Conservation (phyloP, 1,284 basidiomycete genomes). For the Afroboletus lepidellus region DNA sequence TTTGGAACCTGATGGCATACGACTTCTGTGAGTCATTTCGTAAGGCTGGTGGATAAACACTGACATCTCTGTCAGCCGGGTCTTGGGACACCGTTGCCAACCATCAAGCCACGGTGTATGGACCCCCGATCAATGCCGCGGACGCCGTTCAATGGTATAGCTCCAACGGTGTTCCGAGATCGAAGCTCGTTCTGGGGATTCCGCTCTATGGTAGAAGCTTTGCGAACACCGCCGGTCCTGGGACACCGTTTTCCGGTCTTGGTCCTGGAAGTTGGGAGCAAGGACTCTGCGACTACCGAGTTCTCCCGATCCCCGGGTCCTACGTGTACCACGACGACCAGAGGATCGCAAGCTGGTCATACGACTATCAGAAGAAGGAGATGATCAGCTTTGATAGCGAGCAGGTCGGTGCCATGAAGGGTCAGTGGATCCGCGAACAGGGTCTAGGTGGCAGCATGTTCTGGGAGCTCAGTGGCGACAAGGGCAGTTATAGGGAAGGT, state of each 20-base stretch:
- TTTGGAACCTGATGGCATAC: conserved; percentile 98
- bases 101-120: conserved; percentile 88
- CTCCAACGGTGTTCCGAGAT: conserved; percentile 65
- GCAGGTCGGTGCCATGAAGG: conserved; percentile 66
- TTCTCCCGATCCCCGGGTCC: conserved; percentile 70
- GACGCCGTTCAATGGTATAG: conserved; percentile 77
- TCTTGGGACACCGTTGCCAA: conserved; percentile 77
- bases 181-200: conserved; percentile 87
- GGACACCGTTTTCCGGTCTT: conserved; percentile 72
- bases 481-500: conserved; percentile 59
- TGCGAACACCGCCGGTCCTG: conserved; percentile 81
- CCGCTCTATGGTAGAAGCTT: conserved; percentile 94
- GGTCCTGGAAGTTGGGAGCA: conserved; percentile 76
- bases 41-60: conserved; percentile 13
- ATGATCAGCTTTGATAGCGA: conserved; percentile 82
- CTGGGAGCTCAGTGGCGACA: conserved; percentile 84
- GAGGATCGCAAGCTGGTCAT: conserved; percentile 69
- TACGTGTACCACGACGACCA: conserved; percentile 58
- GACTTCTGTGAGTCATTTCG: conserved; percentile 60
- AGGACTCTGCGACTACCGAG: conserved; percentile 81
- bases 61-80: conserved; percentile 52
- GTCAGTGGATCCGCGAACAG: conserved; percentile 69
- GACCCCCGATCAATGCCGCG: conserved; percentile 61
- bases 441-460: conserved; percentile 82
- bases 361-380: conserved; percentile 65